phyloP scores from a whole-genome alignment of 768 basidiomycete species.

The Mycena chlorophos region DNA sequence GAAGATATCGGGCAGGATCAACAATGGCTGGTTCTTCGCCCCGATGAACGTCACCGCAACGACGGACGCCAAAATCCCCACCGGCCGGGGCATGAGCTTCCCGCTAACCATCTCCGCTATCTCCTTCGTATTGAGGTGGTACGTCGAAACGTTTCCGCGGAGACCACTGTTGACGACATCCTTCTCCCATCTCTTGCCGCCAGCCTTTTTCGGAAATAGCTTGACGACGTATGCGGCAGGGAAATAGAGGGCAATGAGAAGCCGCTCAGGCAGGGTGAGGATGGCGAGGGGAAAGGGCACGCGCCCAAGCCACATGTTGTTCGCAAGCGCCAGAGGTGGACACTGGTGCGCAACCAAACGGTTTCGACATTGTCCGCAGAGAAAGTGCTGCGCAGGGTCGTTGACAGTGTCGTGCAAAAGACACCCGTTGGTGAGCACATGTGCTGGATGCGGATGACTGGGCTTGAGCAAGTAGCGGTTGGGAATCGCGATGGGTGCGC shows the following conservation, averaged over 20 bases:
- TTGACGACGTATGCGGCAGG: slow-evolving; percentile 38
- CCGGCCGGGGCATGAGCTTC: slow-evolving; percentile 51
- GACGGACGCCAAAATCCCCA: slow-evolving; percentile 13
- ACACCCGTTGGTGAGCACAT: background rate
- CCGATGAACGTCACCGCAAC: slow-evolving; percentile 25
- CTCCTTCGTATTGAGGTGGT: slow-evolving; percentile 25
- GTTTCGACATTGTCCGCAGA: slow-evolving; percentile 12
- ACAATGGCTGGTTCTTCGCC: background rate
- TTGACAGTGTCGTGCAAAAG: background rate
- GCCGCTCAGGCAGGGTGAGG: slow-evolving; percentile 36
- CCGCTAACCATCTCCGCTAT: slow-evolving; percentile 50
- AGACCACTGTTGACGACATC: slow-evolving; percentile 16
- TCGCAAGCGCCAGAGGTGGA: slow-evolving; percentile 33
- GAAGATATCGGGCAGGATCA: slow-evolving; percentile 7
- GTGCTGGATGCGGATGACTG: background rate
- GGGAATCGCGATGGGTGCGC: background rate
- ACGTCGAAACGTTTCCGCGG: background rate
- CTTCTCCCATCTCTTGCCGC: slow-evolving; percentile 15
- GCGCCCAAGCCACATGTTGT: slow-evolving; percentile 41
- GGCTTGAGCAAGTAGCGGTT: background rate
- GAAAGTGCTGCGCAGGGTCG: background rate
- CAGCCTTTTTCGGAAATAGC: slow-evolving; percentile 33
- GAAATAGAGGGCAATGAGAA: slow-evolving; percentile 34
- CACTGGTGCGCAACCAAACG: slow-evolving; percentile 1
- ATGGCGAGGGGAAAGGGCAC: slow-evolving; percentile 28